Conservation (phyloP, 768 basidiomycete genomes). For the Lyophyllum atratum region DNA sequence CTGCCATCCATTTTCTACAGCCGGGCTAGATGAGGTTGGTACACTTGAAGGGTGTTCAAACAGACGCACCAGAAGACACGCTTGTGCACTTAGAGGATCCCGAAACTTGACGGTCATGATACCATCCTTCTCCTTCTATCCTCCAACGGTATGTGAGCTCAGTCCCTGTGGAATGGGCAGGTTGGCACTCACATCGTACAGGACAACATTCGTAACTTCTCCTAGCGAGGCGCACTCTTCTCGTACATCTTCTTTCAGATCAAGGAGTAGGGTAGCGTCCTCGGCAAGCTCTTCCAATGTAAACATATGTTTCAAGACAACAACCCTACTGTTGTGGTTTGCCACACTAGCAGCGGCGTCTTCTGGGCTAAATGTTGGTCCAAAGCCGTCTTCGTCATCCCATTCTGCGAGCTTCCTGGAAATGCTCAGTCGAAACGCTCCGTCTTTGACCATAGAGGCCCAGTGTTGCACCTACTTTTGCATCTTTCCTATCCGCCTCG, state of each 20-base stretch:
- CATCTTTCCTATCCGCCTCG: conserved; percentile 81
- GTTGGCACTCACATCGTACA: conserved; percentile 88
- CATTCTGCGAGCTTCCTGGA: conserved; percentile 94
- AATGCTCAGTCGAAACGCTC: conserved; percentile 3
- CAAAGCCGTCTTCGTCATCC: conserved; percentile 94
- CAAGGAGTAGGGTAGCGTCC: conserved; percentile 82
- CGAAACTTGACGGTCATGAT: conserved; percentile 97
- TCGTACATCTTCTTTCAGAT: conserved; percentile 94
- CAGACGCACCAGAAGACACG: conserved; percentile 76
- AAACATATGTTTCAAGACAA: conserved; percentile 97
- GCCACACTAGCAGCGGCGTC: conserved; percentile 41
- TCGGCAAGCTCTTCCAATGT: conserved; percentile 82
- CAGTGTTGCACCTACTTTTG: conserved; percentile 59
- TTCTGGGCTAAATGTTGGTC: conserved; percentile 62
- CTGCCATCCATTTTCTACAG: conserved; percentile 91
- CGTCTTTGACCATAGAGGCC: neutral
- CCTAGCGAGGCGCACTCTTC: conserved; percentile 90
- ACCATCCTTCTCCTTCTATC: conserved; percentile 88
- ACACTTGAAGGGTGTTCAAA: neutral
- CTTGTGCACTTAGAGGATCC: conserved; percentile 90
- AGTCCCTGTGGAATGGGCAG: neutral
- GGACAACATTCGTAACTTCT: conserved; percentile 91
- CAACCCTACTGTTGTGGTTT: conserved; percentile 72
- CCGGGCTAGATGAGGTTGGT: neutral
- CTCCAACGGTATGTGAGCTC: neutral